These are phyloP conservation scores for Dioszegia crocea DNA, from an alignment of 768 basidiomycete species.

Conservation along the genomic window DNA sequence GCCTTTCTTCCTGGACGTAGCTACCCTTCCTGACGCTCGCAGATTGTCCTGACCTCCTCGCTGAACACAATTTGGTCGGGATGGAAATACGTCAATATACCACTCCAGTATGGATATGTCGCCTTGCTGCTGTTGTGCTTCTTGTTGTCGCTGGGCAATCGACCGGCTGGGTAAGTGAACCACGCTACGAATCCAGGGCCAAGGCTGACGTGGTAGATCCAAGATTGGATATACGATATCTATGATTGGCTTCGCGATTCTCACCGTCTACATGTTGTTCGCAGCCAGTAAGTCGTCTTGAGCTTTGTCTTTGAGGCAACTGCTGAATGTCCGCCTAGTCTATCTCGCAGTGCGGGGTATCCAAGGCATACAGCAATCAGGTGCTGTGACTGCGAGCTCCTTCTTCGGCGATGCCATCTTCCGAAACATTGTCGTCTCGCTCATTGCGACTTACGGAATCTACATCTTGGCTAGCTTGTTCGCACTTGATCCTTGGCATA, in stretches of 20 bases:
- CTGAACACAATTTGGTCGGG: slow-evolving; percentile 55
- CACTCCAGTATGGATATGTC: slow-evolving; percentile 81
- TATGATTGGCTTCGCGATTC: slow-evolving; percentile 78
- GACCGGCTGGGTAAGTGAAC: slow-evolving; percentile 68
- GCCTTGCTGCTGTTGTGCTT: slow-evolving; percentile 83
- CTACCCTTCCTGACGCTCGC: neutral
- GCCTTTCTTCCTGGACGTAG: neutral
- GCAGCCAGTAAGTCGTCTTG: slow-evolving; percentile 41
- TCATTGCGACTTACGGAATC: slow-evolving; percentile 81
- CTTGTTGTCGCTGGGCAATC: slow-evolving; percentile 79
- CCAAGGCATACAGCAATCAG: slow-evolving; percentile 56
- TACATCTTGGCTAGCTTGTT: slow-evolving; percentile 74
- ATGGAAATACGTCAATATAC: slow-evolving; percentile 67
- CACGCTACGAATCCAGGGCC: neutral
- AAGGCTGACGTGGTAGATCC: slow-evolving; percentile 47
- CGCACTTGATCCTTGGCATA: slow-evolving; percentile 95
- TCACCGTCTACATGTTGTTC: slow-evolving; percentile 92
- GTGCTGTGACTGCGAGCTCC: slow-evolving; percentile 55
- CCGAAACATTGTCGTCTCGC: slow-evolving; percentile 76
- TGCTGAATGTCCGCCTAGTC: slow-evolving; percentile 47
- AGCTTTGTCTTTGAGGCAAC: neutral
- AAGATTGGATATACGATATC: slow-evolving; percentile 82
- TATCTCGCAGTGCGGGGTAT: slow-evolving; percentile 80
- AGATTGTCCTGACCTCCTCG: slow-evolving; percentile 52
- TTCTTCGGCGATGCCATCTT: slow-evolving; percentile 69